phyloP scores from a whole-genome alignment of 2,329 filamentous ascomycete species.

The Fusarium goolgardi region DNA sequence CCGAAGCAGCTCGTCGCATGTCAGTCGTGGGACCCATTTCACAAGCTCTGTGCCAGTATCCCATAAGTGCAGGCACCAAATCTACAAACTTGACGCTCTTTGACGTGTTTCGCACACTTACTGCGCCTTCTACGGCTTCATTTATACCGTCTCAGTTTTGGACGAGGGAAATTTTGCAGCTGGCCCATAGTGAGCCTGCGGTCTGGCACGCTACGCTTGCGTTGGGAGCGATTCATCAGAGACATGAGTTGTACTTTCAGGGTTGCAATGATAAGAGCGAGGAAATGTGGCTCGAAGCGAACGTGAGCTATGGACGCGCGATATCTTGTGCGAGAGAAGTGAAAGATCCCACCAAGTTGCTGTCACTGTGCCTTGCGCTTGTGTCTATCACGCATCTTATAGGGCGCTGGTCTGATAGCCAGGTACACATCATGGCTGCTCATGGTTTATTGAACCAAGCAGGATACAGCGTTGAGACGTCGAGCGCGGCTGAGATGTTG shows the following conservation, averaged over 20 bases:
- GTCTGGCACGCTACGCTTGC: constrained; percentile 53
- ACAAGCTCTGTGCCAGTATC: constrained; percentile 39
- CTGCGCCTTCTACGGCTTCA: constrained; percentile 45
- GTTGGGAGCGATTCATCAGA: constrained; percentile 51
- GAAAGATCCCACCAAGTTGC: constrained; percentile 43
- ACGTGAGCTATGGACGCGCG: constrained; percentile 46
- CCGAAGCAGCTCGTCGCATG: constrained; percentile 45
- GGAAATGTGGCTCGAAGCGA: constrained; percentile 38
- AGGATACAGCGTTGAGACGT: constrained; percentile 23
- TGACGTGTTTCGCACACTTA: constrained; percentile 52
- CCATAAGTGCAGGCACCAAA: constrained; percentile 5
- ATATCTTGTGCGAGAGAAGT: constrained; percentile 47
- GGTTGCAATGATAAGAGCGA: constrained; percentile 12
- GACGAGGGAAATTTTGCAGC: constrained; percentile 49
- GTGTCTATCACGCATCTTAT: constrained; percentile 50
- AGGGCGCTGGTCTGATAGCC: constrained; percentile 49
- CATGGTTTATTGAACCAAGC: constrained; percentile 44
- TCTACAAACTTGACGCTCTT: constrained; percentile 43
- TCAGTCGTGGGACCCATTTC: constrained; percentile 49
- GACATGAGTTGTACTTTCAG: constrained; percentile 35
- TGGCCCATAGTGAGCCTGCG: constrained; percentile 51
- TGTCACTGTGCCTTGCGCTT: constrained; percentile 50
- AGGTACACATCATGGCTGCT: constrained; percentile 49
- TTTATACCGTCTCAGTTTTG: constrained; percentile 51
- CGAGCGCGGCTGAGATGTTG: constrained; percentile 43